These are phyloP conservation scores for Syzygium syzygioides DNA, from an alignment of 441 rosid species.

Conservation along the genomic window DNA sequence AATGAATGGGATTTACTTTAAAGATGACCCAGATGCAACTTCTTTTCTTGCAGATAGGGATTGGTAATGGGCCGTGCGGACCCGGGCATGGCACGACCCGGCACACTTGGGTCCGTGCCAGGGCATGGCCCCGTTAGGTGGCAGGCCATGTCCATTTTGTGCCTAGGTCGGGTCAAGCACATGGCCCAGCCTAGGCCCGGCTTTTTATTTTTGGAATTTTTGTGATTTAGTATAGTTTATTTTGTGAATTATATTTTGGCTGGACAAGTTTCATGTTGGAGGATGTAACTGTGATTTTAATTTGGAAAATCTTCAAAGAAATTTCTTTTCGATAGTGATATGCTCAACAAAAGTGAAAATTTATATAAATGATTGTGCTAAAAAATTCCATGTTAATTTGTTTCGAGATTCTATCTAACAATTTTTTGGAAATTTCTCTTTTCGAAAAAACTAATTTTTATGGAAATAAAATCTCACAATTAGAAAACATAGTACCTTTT, in stretches of 20 bases:
- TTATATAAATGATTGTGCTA: too few relatives aligned
- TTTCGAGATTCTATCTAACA: too few relatives aligned
- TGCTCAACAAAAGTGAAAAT: too few relatives aligned
- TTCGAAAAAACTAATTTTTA: background rate
- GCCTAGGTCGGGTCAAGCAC: background rate
- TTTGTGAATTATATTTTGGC: background rate
- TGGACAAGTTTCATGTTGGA: background rate
- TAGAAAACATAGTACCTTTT: background rate
- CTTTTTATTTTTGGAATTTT: background rate
- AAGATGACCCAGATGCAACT: background rate
- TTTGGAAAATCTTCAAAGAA: too few relatives aligned
- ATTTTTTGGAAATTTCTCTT: background rate
- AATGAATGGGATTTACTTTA: background rate
- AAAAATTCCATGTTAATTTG: too few relatives aligned
- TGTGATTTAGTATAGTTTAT: background rate
- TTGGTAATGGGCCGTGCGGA: background rate
- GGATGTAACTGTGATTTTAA: too few relatives aligned
- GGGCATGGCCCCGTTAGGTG: background rate
- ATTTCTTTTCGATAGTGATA: background rate
- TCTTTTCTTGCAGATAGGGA: background rate
- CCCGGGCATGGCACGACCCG: accelerated
- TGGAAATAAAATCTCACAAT: background rate
- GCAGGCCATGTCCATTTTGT: background rate
- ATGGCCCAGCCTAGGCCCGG: background rate
- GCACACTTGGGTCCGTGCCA: background rate